phyloP scores from a whole-genome alignment of 2,329 filamentous ascomycete genomes.

The Chaetomiaceae sp. region DNA sequence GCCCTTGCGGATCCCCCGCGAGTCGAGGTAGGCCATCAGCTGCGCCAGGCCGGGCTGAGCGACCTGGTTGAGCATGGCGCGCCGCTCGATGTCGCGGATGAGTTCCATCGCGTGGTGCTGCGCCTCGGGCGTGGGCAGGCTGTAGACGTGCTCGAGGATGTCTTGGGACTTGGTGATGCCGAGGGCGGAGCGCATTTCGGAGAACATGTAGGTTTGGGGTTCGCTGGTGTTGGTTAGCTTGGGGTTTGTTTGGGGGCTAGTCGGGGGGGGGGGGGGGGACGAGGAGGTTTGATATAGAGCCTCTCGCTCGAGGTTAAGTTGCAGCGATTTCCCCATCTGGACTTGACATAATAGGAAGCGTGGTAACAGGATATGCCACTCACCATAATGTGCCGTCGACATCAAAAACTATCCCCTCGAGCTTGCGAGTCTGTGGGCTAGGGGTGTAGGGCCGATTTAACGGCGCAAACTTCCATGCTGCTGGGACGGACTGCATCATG shows the following conservation, averaged over 20 bases:
- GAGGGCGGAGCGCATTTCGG: slow-evolving; percentile 73
- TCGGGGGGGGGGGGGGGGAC: no score
- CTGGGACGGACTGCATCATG: slow-evolving; percentile 38
- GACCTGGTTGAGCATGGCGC: slow-evolving; percentile 73
- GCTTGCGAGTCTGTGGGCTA: slow-evolving; percentile 37
- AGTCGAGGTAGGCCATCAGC: slow-evolving; percentile 80
- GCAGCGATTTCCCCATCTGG: background rate
- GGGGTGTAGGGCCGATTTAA: slow-evolving; percentile 38
- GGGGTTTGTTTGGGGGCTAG: background rate
- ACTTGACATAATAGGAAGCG: background rate
- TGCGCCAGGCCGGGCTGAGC: slow-evolving; percentile 74
- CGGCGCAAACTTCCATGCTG: slow-evolving; percentile 48
- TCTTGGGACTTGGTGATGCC: slow-evolving; percentile 68
- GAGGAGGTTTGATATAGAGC: no score
- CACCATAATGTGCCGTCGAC: slow-evolving; percentile 93
- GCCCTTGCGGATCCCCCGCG: slow-evolving; percentile 63
- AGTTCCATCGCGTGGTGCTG: slow-evolving; percentile 64
- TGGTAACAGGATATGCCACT: no score
- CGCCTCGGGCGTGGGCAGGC: slow-evolving; percentile 55
- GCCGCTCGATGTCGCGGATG: slow-evolving; percentile 74
- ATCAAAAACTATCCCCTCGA: slow-evolving; percentile 74
- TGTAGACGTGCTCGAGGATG: slow-evolving; percentile 84
- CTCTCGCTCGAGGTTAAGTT: background rate
- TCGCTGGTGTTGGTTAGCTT: slow-evolving; percentile 50
- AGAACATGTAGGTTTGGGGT: slow-evolving; percentile 95